Base-by-base conservation (phyloP, 2,329 filamentous ascomycete genomes). In the Cytospora mali region DNA sequence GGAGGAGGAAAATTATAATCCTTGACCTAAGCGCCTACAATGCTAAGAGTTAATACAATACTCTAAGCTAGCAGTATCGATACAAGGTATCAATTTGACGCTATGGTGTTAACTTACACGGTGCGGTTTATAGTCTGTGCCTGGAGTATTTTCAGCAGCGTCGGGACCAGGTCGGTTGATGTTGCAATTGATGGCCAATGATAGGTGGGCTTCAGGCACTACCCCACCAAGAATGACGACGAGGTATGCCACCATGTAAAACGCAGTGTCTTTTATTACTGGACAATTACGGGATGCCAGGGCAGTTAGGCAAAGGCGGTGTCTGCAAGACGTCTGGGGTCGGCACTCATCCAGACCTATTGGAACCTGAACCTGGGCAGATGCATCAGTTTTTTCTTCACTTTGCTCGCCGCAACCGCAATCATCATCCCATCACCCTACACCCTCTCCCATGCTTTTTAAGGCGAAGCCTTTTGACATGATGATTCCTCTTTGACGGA, bases 401-500 rank as follows among this genome's bases (percentile, higher is more conserved):
- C 25, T 35, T 11, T 29, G 51, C 51, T 31, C n/a, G 21, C 29
- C 51, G 51, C 52, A 28, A 16, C 28, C 51, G 51, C 52, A 28
- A 16, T 27, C 48, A 58, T 62, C 42, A 48, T 16, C 2, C 39
- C 56, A 39, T 51, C 48, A 49, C 61, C 42, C 56, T 48, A 28
- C 21, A 11, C 21, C 25, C 25, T 33, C 52, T 49, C 50, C 53
- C 39, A 56, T 42, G 50, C 51, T 59, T 27, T 39, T 39, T 46
- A 49, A 31, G n/a, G 46, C 31, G 28, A 51, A 39, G 48, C n/a
- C 35, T 27, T n/a, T 49, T 56, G 56, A 57, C 63, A 63, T 48
- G n/a, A 65, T 65, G 63, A 51, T 63, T 46, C 46, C 52, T 52
- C 60, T 57, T 25, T 65, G 52, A 55, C 55, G 21, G 9, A 51